Conservation (phyloP, 2,329 filamentous ascomycete genomes). For the Fusarium incarnatum region DNA sequence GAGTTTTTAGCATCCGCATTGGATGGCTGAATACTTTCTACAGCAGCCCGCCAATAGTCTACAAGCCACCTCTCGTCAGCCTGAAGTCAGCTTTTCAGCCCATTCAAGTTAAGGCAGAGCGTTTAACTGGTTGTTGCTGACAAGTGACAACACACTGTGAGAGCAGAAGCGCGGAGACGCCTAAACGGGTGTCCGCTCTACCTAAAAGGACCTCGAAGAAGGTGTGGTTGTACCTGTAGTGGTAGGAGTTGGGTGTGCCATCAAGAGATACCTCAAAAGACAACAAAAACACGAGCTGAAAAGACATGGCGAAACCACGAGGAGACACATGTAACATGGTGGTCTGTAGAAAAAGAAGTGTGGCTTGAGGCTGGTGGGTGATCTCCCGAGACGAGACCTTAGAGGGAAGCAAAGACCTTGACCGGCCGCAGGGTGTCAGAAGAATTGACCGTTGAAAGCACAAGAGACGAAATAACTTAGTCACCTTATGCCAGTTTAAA, state of each 20-base stretch:
- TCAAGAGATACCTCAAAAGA: not conserved
- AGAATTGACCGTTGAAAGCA: too few species aligned
- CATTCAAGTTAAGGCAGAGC: conserved; percentile 16
- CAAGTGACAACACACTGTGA: conserved; percentile 30
- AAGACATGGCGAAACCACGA: conserved; percentile 8
- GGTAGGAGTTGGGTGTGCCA: not conserved
- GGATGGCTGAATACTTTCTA: conserved; percentile 9
- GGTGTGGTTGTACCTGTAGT: conserved; percentile 37
- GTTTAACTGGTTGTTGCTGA: conserved; percentile 11
- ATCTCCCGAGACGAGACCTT: conserved; percentile 27
- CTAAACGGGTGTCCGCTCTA: not conserved
- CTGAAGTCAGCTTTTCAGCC: conserved; percentile 38
- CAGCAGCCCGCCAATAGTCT: not conserved
- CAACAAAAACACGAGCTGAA: conserved; percentile 30
- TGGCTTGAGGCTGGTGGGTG: conserved; percentile 32
- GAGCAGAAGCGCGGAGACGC: not conserved
- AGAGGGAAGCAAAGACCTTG: conserved; percentile 5
- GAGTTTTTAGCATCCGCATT: conserved; percentile 12
- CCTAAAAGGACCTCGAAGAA: not conserved
- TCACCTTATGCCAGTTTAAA: too few species aligned
- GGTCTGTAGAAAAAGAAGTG: conserved; percentile 11
- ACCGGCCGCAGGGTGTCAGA: too few species aligned
- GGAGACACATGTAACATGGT: conserved; percentile 17
- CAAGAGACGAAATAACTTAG: too few species aligned
- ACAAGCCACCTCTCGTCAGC: conserved; percentile 39